Conservation (phyloP, 2,329 filamentous ascomycete species). For the Ceratocystis harringtonii region DNA sequence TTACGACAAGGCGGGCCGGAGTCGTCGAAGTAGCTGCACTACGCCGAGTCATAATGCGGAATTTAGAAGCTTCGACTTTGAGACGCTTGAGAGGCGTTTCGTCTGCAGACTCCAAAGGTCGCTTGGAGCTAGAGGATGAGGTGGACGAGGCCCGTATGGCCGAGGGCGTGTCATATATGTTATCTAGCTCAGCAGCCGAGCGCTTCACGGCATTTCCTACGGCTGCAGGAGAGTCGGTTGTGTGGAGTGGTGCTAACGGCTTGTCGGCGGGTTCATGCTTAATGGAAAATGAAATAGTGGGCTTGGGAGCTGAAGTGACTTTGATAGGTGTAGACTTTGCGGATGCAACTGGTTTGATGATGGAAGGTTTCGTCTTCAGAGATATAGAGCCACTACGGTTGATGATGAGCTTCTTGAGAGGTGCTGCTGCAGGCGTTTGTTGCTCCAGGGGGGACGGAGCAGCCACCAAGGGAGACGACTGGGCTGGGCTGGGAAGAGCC, state of each 20-base stretch:
- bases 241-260: background rate
- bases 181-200: constrained; percentile 8
- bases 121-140: constrained; percentile 9
- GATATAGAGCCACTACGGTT: constrained; percentile 17
- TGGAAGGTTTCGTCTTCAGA: constrained; percentile 13
- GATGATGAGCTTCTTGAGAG: constrained; percentile 17
- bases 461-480: background rate
- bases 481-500: background rate
- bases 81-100: constrained; percentile 10
- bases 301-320: background rate
- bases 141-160: background rate
- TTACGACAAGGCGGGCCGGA: constrained; percentile 10
- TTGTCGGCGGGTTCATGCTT: constrained; percentile 15
- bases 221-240: background rate
- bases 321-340: constrained; percentile 5
- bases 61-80: constrained; percentile 10
- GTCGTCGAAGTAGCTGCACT: background rate
- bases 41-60: background rate
- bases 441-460: background rate
- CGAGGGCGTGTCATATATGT: constrained; percentile 4
- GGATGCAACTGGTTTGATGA: constrained; percentile 9
- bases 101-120: constrained; percentile 8
- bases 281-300: constrained; percentile 15
- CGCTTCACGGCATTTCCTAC: background rate
- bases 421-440: constrained; percentile 5